Evolutionary conservation across 2,329 filamentous ascomycete species (phyloP).

Genomic region (Grosmannia penicillata): DNA sequence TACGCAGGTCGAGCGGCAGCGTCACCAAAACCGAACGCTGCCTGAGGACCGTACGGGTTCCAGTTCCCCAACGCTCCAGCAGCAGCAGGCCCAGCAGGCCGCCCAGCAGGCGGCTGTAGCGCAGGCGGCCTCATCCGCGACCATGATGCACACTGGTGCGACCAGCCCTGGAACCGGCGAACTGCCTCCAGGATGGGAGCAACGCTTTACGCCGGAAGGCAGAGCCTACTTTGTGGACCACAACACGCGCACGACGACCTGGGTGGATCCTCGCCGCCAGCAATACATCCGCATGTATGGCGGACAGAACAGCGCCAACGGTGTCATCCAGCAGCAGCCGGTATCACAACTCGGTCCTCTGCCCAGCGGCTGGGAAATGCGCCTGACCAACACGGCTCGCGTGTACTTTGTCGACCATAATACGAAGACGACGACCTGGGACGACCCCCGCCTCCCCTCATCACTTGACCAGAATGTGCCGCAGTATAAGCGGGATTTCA

Average conservation of each 20-base stretch:
- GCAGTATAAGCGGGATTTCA: conserved; percentile 98
- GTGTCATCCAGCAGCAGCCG: conserved; percentile 88
- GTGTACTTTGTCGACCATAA: conserved; percentile 99
- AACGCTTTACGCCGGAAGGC: conserved; percentile 87
- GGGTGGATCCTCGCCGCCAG: conserved; percentile 93
- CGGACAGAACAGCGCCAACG: conserved; percentile 71
- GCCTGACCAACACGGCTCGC: conserved; percentile 89
- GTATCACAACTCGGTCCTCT: conserved; percentile 91
- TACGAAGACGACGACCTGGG: conserved; percentile 98
- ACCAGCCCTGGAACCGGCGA: conserved; percentile 92
- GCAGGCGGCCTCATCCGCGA: conserved; percentile 41
- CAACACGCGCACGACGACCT: conserved; percentile 94
- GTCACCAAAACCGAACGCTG: conserved; percentile 89
- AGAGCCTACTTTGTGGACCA: conserved; percentile 96
- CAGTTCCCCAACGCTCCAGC: conserved; percentile 68
- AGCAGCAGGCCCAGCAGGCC: conserved; percentile 32
- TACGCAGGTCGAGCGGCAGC: conserved; percentile 80
- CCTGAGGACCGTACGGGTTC: conserved; percentile 91
- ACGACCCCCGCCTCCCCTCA: conserved; percentile 86
- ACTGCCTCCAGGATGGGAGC: conserved; percentile 91
- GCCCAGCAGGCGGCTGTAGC: conserved; percentile 25
- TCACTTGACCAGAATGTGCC: conserved; percentile 96
- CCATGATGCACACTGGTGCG: conserved; percentile 88
- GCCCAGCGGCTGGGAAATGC: conserved; percentile 98
- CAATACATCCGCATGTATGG: conserved; percentile 97